Evolutionary conservation across 129 eudicot genomes (phyloP).

Genomic region (Flaveria robusta): DNA sequence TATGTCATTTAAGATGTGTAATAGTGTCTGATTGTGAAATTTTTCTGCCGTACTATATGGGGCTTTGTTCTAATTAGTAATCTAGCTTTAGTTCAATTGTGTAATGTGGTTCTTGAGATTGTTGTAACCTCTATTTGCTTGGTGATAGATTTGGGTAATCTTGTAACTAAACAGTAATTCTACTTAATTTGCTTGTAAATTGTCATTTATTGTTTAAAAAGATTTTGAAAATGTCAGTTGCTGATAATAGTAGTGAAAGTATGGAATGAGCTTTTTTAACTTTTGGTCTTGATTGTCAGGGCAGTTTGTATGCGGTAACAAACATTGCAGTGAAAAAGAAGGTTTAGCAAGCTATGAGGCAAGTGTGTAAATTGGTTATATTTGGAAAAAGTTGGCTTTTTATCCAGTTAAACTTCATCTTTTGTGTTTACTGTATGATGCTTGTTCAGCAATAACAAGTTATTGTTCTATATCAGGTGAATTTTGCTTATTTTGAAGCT

Average conservation of each 20-base stretch:
- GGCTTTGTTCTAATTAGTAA: background rate
- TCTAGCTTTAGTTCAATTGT: slow-evolving; percentile 15
- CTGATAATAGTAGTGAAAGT: slow-evolving; percentile 11
- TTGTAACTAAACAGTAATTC: background rate
- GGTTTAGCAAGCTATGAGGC: slow-evolving; percentile 92
- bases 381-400: background rate
- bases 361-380: slow-evolving; percentile 34
- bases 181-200: slow-evolving; percentile 3
- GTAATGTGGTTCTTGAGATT: slow-evolving; percentile 10
- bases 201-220: background rate
- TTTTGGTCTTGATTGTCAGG: slow-evolving; percentile 63
- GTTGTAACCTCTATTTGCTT: slow-evolving; percentile 3
- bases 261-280: slow-evolving; percentile 17
- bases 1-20: background rate
- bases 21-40: slow-evolving; percentile 10
- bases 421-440: background rate
- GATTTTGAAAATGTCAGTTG: slow-evolving; percentile 3
- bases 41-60: background rate
- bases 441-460: slow-evolving; percentile 8
- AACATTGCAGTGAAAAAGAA: slow-evolving; percentile 78
- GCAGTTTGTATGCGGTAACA: slow-evolving; percentile 96
- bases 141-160: background rate
- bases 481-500: slow-evolving; percentile 88
- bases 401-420: slow-evolving; percentile 1
- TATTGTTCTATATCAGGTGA: slow-evolving; percentile 58